Conservation (phyloP, 2,329 filamentous ascomycete species). For the Claviceps sorghi region DNA sequence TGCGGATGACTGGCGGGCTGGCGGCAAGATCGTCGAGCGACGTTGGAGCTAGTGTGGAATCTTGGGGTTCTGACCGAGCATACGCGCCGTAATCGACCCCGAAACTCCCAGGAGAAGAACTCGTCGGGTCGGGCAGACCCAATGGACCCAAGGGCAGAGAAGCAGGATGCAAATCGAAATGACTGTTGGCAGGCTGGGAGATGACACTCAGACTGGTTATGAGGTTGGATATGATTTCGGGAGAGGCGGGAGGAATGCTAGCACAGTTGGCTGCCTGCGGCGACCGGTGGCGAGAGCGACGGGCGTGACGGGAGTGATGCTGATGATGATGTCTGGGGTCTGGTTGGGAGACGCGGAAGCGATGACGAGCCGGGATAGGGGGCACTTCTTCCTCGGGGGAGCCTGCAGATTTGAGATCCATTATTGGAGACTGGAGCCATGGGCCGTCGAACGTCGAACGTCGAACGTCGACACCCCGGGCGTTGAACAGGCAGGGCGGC, state of each 20-base stretch:
- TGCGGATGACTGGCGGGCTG: conserved; percentile 59
- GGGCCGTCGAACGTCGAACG: not conserved
- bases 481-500: not conserved
- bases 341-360: not conserved
- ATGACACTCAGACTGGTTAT: conserved; percentile 59
- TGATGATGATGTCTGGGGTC: conserved; percentile 2
- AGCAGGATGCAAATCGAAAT: conserved; percentile 47
- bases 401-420: conserved; percentile 12
- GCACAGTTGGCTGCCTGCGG: conserved; percentile 1
- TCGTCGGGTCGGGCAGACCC: conserved; percentile 25
- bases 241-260: conserved; percentile 34
- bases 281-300: conserved; percentile 7
- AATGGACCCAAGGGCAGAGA: conserved; percentile 25
- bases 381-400: conserved; percentile 11
- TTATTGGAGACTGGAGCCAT: conserved; percentile 1
- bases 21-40: conserved; percentile 47
- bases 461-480: not conserved
- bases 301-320: conserved; percentile 3
- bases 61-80: conserved; percentile 34
- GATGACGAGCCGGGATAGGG: conserved; percentile 18
- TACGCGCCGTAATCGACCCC: conserved; percentile 62
- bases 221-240: conserved; percentile 54
- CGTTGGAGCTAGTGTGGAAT: conserved; percentile 29
- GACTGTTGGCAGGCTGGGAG: conserved; percentile 50
- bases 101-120: conserved; percentile 36